Evolutionary conservation across 345 rosid species (phyloP), one percentile per base, ranked within the genome.

Genomic region (Eucalyptus cloeziana): DNA sequence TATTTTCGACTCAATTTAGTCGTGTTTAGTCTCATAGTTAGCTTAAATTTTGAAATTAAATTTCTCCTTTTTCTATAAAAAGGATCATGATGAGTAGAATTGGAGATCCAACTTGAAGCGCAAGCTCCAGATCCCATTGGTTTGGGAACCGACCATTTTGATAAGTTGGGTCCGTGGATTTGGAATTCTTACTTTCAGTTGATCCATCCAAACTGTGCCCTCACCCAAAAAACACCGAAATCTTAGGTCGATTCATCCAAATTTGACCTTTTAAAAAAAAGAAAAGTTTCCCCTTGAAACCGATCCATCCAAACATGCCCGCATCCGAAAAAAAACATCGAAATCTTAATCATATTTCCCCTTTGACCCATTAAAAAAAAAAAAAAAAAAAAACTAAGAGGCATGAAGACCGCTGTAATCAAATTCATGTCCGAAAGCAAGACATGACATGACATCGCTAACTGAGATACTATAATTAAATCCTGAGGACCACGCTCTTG

Each of bases 101-200:
- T 30, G 33, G 69, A 8, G 33, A 62, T 62, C 33, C 4, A 62
- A 62, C 21, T 64, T n/a, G 40, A 64, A 64, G 21, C 0, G 1
- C 3, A 14, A 1, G 37, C 10, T n/a, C 37, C 40, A n/a, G 4
- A 64, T 64, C 19, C 5, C 3, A 13, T 14, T n/a, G 37, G 5
- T 64, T 15, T 10, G 12, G 4, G 22, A 71, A 33, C 7, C 1
- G 1, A 10, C 45, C 44, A 10, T 37, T 71, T 71, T 4, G 0
- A 71, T 19, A 37, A 22, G 7, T 40, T 0, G 2, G 2, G 3
- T 33, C 27, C 3, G 1, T 71, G 13, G 81, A 4, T 71, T 0
- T 71, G 7, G 0, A 6, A 40, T 69, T 71, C 10, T 2, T 10
- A 71, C 2, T 19, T 37, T 19, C 11, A 31, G 1, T 10, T 6